A percentile compares a stretch with the other conserved stretches of the same genome.
phyloP scores from a whole-genome alignment of 768 basidiomycete species.

The Mycena sanguinolenta region DNA sequence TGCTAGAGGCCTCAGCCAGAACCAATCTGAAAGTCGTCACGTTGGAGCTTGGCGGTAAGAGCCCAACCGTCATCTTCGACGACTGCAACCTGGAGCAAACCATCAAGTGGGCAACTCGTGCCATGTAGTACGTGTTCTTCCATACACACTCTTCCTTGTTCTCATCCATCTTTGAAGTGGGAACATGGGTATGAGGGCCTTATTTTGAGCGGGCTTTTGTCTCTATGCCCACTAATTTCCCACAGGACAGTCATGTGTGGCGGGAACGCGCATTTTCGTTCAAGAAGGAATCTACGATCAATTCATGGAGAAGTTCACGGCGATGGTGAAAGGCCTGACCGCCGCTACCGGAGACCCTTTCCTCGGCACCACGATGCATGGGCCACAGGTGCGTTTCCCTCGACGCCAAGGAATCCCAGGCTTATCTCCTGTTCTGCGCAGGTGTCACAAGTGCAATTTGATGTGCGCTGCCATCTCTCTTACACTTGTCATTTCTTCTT shows the following conservation, averaged over 20 bases:
- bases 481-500: neutral
- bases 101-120: conserved; percentile 77
- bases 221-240: conserved; percentile 5
- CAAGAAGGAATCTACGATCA: conserved; percentile 84
- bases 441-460: conserved; percentile 80
- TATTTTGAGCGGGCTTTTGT: too few relatives aligned
- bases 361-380: conserved; percentile 69
- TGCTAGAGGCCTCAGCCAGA: conserved; percentile 84
- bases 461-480: conserved; percentile 58
- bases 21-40: conserved; percentile 89
- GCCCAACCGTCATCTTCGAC: conserved; percentile 78
- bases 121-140: conserved; percentile 71
- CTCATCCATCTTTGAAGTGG: conserved; percentile 18
- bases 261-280: conserved; percentile 88
- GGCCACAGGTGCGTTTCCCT: conserved; percentile 56
- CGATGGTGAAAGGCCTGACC: conserved; percentile 62
- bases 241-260: conserved; percentile 84
- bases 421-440: conserved; percentile 46
- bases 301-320: conserved; percentile 75
- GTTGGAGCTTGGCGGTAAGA: conserved; percentile 87
- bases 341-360: conserved; percentile 78
- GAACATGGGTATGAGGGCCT: conserved; percentile 29
- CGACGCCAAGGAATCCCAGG: neutral
- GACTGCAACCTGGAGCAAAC: conserved; percentile 81
- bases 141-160: neutral